phyloP scores from a whole-genome alignment of 2,329 filamentous ascomycete species.

The Lasiodiplodia theobromae region DNA sequence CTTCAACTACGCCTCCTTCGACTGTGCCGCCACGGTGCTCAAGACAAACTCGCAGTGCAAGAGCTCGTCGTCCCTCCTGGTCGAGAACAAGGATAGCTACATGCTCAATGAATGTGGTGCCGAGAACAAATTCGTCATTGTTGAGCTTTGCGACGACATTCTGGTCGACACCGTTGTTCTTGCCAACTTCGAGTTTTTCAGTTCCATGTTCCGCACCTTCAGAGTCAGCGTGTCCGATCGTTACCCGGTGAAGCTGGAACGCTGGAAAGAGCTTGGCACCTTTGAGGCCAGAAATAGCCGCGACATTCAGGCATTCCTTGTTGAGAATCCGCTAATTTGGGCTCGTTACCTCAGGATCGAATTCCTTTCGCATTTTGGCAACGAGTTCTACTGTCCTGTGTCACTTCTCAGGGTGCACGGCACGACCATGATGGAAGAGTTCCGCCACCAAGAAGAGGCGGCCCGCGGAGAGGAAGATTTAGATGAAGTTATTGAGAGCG shows the following conservation, averaged over 20 bases:
- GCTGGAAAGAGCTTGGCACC: slow-evolving; percentile 87
- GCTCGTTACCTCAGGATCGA: slow-evolving; percentile 92
- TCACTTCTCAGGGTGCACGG: slow-evolving; percentile 92
- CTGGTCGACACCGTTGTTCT: slow-evolving; percentile 95
- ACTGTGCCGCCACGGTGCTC: slow-evolving; percentile 90
- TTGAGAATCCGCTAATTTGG: slow-evolving; percentile 96
- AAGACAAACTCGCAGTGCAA: slow-evolving; percentile 89
- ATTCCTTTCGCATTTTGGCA: slow-evolving; percentile 91
- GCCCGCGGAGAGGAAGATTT: slow-evolving; percentile 65
- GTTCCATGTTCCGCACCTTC: slow-evolving; percentile 92
- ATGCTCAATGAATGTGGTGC: slow-evolving; percentile 92
- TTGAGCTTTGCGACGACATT: slow-evolving; percentile 87
- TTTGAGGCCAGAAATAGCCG: slow-evolving; percentile 93
- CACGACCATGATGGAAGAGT: slow-evolving; percentile 92
- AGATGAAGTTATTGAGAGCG: slow-evolving; percentile 57
- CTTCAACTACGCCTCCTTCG: slow-evolving; percentile 97
- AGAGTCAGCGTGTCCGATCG: slow-evolving; percentile 91
- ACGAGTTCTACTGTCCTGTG: slow-evolving; percentile 94
- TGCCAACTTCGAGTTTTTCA: slow-evolving; percentile 99
- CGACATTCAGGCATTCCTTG: slow-evolving; percentile 90
- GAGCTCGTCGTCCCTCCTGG: slow-evolving; percentile 84
- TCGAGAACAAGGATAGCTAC: slow-evolving; percentile 98
- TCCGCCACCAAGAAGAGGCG: slow-evolving; percentile 82
- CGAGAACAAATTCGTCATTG: slow-evolving; percentile 89
- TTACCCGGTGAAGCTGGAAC: slow-evolving; percentile 89